Evolutionary conservation across 768 basidiomycete genomes (phyloP).

Genomic region (Mycena indigotica): DNA sequence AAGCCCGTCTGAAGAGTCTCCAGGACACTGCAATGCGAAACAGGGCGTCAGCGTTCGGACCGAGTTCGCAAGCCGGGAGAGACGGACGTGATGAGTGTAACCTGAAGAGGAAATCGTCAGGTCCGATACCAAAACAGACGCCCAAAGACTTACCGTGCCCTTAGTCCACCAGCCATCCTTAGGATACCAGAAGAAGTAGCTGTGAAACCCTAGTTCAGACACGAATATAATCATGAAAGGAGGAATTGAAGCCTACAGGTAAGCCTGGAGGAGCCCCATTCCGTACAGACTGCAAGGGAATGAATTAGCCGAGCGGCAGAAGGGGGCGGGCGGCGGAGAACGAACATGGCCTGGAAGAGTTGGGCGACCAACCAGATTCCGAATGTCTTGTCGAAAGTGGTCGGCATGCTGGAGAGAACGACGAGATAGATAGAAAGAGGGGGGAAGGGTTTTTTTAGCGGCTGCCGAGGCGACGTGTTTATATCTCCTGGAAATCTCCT

Average conservation of each 20-base stretch:
- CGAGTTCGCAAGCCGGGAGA: neutral
- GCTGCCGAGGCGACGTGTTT: neutral
- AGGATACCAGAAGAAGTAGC: conserved; percentile 3
- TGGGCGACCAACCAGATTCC: neutral
- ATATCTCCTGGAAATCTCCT: too few species aligned
- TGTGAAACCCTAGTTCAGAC: neutral
- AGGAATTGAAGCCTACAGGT: neutral
- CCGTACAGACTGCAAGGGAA: neutral
- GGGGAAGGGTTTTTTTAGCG: neutral
- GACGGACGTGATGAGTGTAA: neutral
- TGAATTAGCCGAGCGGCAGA: neutral
- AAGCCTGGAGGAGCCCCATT: conserved; percentile 1
- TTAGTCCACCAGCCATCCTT: neutral
- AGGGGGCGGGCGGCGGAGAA: neutral
- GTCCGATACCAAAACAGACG: neutral
- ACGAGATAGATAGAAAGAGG: neutral
- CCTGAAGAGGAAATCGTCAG: neutral
- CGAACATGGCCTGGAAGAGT: neutral
- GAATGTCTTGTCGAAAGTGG: neutral
- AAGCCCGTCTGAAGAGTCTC: conserved; percentile 2
- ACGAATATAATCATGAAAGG: neutral
- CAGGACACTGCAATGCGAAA: neutral
- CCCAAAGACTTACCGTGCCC: neutral
- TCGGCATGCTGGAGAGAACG: neutral
- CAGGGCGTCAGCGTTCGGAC: neutral